Evolutionary conservation across 2,329 filamentous ascomycete genomes (phyloP).

Genomic region (Pseudogymnoascus sp.): DNA sequence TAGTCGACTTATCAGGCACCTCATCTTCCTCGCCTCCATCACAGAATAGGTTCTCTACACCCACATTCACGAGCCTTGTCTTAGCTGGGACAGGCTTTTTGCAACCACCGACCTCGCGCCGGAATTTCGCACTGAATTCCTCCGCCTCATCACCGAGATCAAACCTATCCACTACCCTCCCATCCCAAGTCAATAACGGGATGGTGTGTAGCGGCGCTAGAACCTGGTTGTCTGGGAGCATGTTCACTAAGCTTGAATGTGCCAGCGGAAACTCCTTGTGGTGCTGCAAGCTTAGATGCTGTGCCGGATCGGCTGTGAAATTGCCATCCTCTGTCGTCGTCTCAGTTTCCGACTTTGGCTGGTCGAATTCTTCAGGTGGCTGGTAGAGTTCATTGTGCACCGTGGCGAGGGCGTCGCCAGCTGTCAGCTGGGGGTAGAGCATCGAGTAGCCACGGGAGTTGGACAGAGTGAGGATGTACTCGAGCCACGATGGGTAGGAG

Average conservation of each 20-base stretch:
- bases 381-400: constrained; percentile 69
- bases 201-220: constrained; percentile 39
- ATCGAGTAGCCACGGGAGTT: constrained; percentile 68
- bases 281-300: constrained; percentile 21
- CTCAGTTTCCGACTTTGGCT: constrained; percentile 17
- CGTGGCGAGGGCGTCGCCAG: constrained; percentile 45
- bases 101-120: constrained; percentile 60
- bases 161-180: constrained; percentile 35
- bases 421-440: constrained; percentile 60
- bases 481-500: constrained; percentile 65
- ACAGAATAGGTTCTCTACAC: background rate
- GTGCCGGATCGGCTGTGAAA: constrained; percentile 22
- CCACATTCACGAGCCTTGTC: background rate
- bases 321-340: constrained; percentile 12
- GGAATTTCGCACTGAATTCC: constrained; percentile 51
- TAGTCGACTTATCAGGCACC: constrained; percentile 12
- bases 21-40: constrained; percentile 14
- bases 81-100: constrained; percentile 17
- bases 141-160: constrained; percentile 37
- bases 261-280: constrained; percentile 31
- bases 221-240: constrained; percentile 35
- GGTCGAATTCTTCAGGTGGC: constrained; percentile 58
- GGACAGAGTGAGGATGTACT: constrained; percentile 69
- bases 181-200: constrained; percentile 58
- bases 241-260: constrained; percentile 41